Evolutionary conservation across 176 grass and related monocot species (phyloP).

Genomic region (Bonia amplexicaulis): DNA sequence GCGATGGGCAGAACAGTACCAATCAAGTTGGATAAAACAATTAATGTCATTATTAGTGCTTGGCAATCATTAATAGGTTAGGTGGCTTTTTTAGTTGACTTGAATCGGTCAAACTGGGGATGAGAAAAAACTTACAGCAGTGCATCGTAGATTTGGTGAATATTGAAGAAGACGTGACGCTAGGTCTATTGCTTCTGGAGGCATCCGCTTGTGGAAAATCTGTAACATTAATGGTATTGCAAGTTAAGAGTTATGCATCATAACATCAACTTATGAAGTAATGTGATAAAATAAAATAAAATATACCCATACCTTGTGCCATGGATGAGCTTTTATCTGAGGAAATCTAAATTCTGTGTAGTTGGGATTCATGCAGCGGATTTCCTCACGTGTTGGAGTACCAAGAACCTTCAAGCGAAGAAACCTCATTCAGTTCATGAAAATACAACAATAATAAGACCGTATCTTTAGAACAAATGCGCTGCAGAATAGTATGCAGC

Average conservation of each 20-base stretch:
- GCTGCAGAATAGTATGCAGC: not conserved
- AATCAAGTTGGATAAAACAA: conserved; percentile 16
- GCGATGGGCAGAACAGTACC: not conserved
- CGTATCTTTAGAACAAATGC: conserved; percentile 11
- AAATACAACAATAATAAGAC: not conserved
- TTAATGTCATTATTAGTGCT: conserved; percentile 23
- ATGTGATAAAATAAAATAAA: not conserved
- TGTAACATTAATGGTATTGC: not conserved
- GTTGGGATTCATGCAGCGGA: conserved; percentile 75
- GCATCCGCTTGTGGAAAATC: conserved; percentile 82
- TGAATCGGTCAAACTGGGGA: conserved; percentile 12
- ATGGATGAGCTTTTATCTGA: conserved; percentile 76
- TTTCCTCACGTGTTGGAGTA: conserved; percentile 75
- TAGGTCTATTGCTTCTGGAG: conserved; percentile 75
- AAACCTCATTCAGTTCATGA: conserved; percentile 5
- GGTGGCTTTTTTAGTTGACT: conserved; percentile 17
- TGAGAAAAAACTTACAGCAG: conserved; percentile 45
- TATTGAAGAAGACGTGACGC: conserved; percentile 69
- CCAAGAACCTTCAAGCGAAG: conserved; percentile 58
- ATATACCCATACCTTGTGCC: conserved; percentile 54
- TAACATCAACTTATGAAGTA: not conserved
- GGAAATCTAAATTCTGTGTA: conserved; percentile 75
- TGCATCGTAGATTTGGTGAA: conserved; percentile 71
- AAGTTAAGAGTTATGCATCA: conserved; percentile 11
- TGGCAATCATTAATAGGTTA: conserved; percentile 35